These are phyloP conservation scores for Pestalotiopsis sp. DNA, from an alignment of 2,329 filamentous ascomycete species.

Conservation along the genomic window DNA sequence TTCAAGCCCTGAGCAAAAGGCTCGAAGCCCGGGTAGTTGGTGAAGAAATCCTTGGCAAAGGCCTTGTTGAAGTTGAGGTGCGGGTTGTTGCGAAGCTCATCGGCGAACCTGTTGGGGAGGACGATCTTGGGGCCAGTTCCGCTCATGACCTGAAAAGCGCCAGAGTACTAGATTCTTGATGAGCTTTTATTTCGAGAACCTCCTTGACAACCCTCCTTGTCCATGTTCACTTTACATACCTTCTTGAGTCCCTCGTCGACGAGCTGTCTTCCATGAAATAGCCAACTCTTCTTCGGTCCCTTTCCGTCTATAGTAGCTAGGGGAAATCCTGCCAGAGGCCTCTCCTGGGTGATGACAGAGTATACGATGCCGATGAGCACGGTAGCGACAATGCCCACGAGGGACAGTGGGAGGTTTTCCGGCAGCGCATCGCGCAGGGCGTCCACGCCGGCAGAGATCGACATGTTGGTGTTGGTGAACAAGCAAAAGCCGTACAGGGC, in stretches of 20 bases:
- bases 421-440: constrained; percentile 24
- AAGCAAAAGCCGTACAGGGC: neutral
- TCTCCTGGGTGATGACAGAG: constrained; percentile 26
- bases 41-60: constrained; percentile 38
- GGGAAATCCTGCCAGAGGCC: constrained; percentile 30
- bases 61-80: constrained; percentile 35
- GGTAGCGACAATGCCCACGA: constrained; percentile 28
- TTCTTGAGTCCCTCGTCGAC: constrained; percentile 26
- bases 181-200: constrained; percentile 11
- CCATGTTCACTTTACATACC: constrained; percentile 19
- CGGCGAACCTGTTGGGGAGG: constrained; percentile 33
- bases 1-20: constrained; percentile 25
- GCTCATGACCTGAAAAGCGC: constrained; percentile 34
- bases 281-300: constrained; percentile 30
- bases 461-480: constrained; percentile 5
- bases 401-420: constrained; percentile 29
- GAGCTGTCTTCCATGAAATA: constrained; percentile 26
- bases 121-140: constrained; percentile 35
- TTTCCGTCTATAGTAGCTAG: constrained; percentile 28
- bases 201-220: neutral
- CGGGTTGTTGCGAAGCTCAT: constrained; percentile 38
- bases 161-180: constrained; percentile 27
- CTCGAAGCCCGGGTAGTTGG: constrained; percentile 36
- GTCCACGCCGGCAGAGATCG: constrained; percentile 7
- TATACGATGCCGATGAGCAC: constrained; percentile 30